Evolutionary conservation across 768 basidiomycete genomes (phyloP).

Genomic region (Lyophyllum shimeji): DNA sequence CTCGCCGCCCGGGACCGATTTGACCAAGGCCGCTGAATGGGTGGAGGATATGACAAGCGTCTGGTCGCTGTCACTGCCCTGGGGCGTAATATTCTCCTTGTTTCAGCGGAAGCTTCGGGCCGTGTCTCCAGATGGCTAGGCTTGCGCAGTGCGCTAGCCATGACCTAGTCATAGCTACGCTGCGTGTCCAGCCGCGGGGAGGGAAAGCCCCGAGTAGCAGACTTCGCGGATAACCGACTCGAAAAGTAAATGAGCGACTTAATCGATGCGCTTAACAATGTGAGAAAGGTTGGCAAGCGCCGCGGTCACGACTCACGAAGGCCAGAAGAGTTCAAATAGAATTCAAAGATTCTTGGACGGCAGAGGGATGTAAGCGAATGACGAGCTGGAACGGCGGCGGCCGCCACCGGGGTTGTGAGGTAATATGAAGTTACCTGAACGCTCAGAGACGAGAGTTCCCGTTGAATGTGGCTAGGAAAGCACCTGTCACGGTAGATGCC

Average conservation of each 20-base stretch:
- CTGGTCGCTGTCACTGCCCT: background rate
- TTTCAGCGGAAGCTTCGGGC: background rate
- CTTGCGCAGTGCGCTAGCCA: no score
- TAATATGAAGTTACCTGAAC: background rate
- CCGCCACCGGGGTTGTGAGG: background rate
- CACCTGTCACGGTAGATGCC: constrained; percentile 62
- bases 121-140: background rate
- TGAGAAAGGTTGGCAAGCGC: no score
- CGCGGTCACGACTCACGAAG: no score
- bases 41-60: constrained; percentile 12
- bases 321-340: no score
- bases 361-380: constrained; percentile 36
- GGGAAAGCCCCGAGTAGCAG: constrained; percentile 45
- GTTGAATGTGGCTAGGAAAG: constrained; percentile 35
- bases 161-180: constrained; percentile 13
- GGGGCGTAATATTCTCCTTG: background rate
- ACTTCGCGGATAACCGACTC: constrained; percentile 53
- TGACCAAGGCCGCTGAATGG: constrained; percentile 40
- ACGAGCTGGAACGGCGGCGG: constrained; percentile 8
- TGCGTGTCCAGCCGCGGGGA: constrained; percentile 31
- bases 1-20: constrained; percentile 65
- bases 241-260: constrained; percentile 60
- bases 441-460: background rate
- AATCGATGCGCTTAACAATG: constrained; percentile 35
- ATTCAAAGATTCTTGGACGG: no score